A percentile compares a stretch with the other conserved stretches of the same genome.
phyloP scores from a whole-genome alignment of 768 basidiomycete species.

The Coprinellus micaceus region DNA sequence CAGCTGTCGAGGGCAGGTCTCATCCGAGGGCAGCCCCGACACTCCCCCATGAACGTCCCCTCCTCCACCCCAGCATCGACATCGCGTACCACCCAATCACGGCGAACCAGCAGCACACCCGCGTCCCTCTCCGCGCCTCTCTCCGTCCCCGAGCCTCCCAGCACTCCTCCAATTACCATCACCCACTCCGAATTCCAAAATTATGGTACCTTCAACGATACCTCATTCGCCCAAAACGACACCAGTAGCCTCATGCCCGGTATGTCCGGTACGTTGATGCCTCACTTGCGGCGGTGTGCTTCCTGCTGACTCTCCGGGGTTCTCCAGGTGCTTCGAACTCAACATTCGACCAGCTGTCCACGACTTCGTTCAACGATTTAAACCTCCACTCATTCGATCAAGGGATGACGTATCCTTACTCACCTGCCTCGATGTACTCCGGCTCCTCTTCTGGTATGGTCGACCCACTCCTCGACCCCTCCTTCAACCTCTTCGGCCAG shows the following conservation, averaged over 20 bases:
- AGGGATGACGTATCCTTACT: slow-evolving; percentile 9
- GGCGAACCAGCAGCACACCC: slow-evolving; percentile 19
- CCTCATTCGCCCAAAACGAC: slow-evolving; percentile 21
- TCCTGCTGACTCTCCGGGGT: slow-evolving; percentile 16
- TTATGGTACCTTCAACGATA: slow-evolving; percentile 20
- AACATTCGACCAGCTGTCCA: slow-evolving; percentile 33
- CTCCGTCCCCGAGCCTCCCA: not conserved
- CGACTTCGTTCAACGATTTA: slow-evolving; percentile 31
- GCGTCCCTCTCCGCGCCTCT: slow-evolving; percentile 16
- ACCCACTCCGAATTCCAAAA: slow-evolving; percentile 21
- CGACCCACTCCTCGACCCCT: slow-evolving; percentile 9
- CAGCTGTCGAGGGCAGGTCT: slow-evolving; percentile 74
- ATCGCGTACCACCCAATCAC: slow-evolving; percentile 21
- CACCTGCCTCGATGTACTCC: slow-evolving; percentile 29
- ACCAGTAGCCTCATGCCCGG: slow-evolving; percentile 31
- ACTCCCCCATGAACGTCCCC: slow-evolving; percentile 44
- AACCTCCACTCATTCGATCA: slow-evolving; percentile 27
- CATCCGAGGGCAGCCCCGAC: slow-evolving; percentile 78
- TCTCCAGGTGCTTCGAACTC: slow-evolving; percentile 34
- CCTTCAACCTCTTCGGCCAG: slow-evolving; percentile 17
- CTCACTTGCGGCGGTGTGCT: not conserved
- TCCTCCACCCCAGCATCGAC: not conserved
- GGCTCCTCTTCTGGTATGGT: slow-evolving; percentile 22
- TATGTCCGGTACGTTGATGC: slow-evolving; percentile 39
- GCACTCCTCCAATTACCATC: slow-evolving; percentile 16